Percentiles rank a stretch among this genome's conserved stretches.
These are phyloP conservation scores for Porogramme epimiltina DNA, from an alignment of 1,284 basidiomycete genomes.

Conservation along the genomic window DNA sequence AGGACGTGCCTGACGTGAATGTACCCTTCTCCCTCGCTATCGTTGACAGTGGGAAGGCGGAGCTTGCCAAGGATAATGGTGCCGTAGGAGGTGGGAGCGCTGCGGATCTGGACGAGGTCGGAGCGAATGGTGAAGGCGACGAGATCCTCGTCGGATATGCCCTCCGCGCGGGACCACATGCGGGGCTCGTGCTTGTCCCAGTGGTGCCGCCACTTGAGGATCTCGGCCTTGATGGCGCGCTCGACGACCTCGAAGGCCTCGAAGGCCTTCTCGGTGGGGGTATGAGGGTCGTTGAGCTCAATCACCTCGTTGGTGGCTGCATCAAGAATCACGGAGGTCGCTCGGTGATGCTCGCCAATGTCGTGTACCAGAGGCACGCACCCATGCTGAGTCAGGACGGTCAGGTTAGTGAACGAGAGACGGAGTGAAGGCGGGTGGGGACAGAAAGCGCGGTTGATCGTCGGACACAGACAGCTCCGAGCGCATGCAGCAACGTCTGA, in stretches of 20 bases:
- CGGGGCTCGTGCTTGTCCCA: slow-evolving; percentile 74
- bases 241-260: slow-evolving; percentile 62
- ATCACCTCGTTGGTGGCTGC: slow-evolving; percentile 61
- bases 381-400: no score
- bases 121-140: slow-evolving; percentile 51
- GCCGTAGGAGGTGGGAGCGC: slow-evolving; percentile 57
- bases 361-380: no score
- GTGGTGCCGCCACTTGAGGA: slow-evolving; percentile 61
- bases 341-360: no score
- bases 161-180: slow-evolving; percentile 68
- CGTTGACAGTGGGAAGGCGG: slow-evolving; percentile 64
- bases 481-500: no score
- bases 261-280: slow-evolving; percentile 57
- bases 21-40: slow-evolving; percentile 63
- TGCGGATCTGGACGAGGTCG: slow-evolving; percentile 60
- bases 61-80: slow-evolving; percentile 77
- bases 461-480: no score
- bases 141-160: slow-evolving; percentile 55
- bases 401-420: no score
- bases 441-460: no score
- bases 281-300: slow-evolving; percentile 57
- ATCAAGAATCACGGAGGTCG: no score
- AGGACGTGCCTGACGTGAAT: slow-evolving; percentile 69
- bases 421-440: no score
- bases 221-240: slow-evolving; percentile 58